A percentile compares a stretch with the other conserved stretches of the same genome.
These are phyloP conservation scores for Pyrenochaeta sp. DNA, from an alignment of 2,329 filamentous ascomycete genomes.

Conservation along the genomic window DNA sequence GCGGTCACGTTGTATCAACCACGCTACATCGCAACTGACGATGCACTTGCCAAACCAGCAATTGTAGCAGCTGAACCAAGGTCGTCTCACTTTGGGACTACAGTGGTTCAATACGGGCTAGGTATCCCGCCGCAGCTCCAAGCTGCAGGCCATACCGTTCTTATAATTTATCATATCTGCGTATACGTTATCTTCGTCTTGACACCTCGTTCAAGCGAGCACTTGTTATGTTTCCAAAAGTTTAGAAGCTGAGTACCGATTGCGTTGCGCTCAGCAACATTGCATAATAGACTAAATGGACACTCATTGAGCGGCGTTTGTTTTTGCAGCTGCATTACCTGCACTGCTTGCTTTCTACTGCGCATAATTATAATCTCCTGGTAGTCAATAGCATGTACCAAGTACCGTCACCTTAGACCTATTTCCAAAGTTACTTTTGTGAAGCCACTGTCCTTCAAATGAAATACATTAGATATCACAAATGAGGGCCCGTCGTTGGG, in stretches of 20 bases:
- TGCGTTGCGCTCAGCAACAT: not conserved
- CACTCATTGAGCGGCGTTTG: constrained; percentile 24
- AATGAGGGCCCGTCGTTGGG: not conserved
- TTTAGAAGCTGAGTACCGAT: constrained; percentile 8
- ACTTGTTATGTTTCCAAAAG: not conserved
- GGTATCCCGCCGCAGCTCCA: not conserved
- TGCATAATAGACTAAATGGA: constrained; percentile 14
- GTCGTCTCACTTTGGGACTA: not conserved
- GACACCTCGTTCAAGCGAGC: not conserved
- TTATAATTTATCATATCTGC: not conserved
- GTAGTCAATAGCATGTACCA: not conserved
- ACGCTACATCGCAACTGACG: not conserved
- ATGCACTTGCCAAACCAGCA: not conserved
- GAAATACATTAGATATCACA: not conserved
- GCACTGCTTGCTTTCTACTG: not conserved
- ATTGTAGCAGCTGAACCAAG: not conserved
- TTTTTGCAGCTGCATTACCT: constrained; percentile 6
- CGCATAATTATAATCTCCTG: constrained; percentile 2
- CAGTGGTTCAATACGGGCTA: not conserved
- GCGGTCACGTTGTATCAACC: not conserved
- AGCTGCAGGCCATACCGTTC: not conserved
- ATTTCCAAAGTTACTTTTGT: not conserved
- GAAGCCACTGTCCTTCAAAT: not conserved
- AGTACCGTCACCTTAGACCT: not conserved
- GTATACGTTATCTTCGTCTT: not conserved